Conservation (phyloP, 257 asterid genomes). For the Solanum habrochaites region DNA sequence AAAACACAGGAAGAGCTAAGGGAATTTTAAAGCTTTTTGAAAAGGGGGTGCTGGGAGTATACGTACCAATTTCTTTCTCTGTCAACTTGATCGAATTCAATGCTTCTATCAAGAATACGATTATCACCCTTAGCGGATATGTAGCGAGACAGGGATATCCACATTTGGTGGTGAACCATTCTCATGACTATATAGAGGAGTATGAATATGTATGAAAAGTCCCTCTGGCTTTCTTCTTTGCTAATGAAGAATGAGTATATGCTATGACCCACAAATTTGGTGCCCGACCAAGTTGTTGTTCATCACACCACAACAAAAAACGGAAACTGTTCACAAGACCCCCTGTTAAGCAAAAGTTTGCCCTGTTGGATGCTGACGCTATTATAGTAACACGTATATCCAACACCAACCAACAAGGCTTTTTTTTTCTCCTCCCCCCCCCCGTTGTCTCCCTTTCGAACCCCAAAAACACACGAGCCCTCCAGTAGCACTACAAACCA, state of each 20-base stretch:
- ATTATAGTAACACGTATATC: too few species aligned
- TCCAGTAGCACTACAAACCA: too few species aligned
- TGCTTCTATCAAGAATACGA: slow-evolving; percentile 44
- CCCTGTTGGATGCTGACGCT: too few species aligned
- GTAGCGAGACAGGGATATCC: slow-evolving; percentile 66
- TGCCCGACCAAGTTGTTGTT: slow-evolving; percentile 52
- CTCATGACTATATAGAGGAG: slow-evolving; percentile 38
- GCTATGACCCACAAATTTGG: slow-evolving; percentile 56
- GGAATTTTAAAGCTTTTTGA: background rate
- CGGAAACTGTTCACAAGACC: background rate
- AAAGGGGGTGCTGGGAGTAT: background rate
- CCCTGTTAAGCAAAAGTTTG: background rate
- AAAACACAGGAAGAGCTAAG: too few species aligned
- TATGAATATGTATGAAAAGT: slow-evolving; percentile 18
- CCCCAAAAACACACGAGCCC: too few species aligned
- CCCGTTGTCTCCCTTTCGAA: too few species aligned
- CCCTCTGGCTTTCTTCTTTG: slow-evolving; percentile 14
- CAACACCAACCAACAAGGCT: too few species aligned
- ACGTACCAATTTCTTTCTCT: slow-evolving; percentile 58
- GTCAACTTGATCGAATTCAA: slow-evolving; percentile 75
- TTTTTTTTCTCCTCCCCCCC: too few species aligned
- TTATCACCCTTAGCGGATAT: slow-evolving; percentile 49
- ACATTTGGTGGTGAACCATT: slow-evolving; percentile 51
- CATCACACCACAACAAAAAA: background rate
- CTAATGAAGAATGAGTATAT: slow-evolving; percentile 18